phyloP scores from a whole-genome alignment of 805 yeast genomes.

The Candida rishiriensis region DNA sequence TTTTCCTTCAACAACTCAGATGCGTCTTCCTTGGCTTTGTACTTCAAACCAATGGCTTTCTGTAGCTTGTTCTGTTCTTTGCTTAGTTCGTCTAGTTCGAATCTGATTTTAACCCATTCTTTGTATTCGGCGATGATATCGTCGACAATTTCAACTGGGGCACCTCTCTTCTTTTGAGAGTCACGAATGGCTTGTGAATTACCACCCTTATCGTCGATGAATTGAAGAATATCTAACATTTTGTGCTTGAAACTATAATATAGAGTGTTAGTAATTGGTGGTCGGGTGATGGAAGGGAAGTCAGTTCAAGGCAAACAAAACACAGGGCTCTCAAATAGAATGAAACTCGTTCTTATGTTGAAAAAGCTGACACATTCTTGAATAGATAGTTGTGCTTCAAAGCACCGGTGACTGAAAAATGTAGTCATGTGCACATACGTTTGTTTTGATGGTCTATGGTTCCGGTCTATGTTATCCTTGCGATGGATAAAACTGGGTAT shows the following conservation, averaged over 20 bases:
- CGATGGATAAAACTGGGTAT: too few relatives aligned
- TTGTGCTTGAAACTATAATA: background rate
- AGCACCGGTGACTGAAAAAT: too few relatives aligned
- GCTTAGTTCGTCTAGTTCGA: conserved; percentile 86
- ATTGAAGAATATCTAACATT: conserved; percentile 91
- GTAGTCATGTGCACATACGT: too few relatives aligned
- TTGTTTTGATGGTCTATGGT: too few relatives aligned
- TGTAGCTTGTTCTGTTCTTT: conserved; percentile 85
- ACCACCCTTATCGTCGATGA: conserved; percentile 96
- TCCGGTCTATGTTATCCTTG: too few relatives aligned
- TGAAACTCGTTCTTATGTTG: too few relatives aligned
- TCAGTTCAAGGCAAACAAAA: too few relatives aligned
- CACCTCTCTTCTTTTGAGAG: conserved; percentile 94
- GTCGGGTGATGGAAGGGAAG: too few relatives aligned
- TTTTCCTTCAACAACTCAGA: conserved; percentile 75
- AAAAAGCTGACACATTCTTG: too few relatives aligned
- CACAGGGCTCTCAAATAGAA: too few relatives aligned
- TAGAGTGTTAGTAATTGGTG: too few relatives aligned
- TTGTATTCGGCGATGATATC: conserved; percentile 90
- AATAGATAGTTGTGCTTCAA: too few relatives aligned
- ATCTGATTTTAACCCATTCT: conserved; percentile 86
- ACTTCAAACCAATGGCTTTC: conserved; percentile 88
- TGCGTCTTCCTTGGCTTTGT: conserved; percentile 94
- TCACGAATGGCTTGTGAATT: conserved; percentile 82
- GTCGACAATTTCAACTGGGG: conserved; percentile 89